These are phyloP conservation scores for Neurospora sp. DNA, from an alignment of 2,329 filamentous ascomycete genomes.

Conservation along the genomic window DNA sequence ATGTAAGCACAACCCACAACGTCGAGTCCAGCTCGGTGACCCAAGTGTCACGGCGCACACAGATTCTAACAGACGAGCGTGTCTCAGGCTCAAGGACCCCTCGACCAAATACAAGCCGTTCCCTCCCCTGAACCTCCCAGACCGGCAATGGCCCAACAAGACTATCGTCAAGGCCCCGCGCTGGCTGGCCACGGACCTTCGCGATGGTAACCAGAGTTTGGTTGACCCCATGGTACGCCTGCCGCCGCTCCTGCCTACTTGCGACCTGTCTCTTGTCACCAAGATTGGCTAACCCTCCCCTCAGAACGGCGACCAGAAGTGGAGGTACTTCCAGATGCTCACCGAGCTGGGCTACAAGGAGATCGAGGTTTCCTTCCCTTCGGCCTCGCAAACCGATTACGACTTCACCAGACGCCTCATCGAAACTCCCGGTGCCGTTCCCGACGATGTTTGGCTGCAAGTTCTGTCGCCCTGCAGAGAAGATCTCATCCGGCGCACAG, in stretches of 20 bases:
- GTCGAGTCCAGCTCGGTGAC: constrained; percentile 2
- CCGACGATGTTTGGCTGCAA: constrained; percentile 85
- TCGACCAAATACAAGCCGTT: constrained; percentile 69
- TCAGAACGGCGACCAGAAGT: constrained; percentile 90
- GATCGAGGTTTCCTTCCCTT: constrained; percentile 93
- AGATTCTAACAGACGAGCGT: constrained; percentile 5
- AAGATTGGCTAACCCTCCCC: constrained; percentile 12
- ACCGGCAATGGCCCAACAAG: constrained; percentile 77
- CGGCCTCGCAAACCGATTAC: constrained; percentile 89
- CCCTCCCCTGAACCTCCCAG: constrained; percentile 52
- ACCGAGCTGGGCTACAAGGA: constrained; percentile 91
- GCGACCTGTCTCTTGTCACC: not conserved
- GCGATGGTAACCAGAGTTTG: constrained; percentile 91
- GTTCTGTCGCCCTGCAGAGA: constrained; percentile 86
- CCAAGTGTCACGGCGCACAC: constrained; percentile 6
- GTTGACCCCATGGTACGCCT: constrained; percentile 77
- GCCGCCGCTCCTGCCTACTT: not conserved
- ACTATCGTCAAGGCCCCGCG: constrained; percentile 74
- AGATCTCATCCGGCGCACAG: constrained; percentile 81
- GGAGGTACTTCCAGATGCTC: constrained; percentile 90
- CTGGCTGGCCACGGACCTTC: constrained; percentile 81
- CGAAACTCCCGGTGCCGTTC: constrained; percentile 71
- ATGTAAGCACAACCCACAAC: constrained; percentile 20
- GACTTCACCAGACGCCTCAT: constrained; percentile 85
- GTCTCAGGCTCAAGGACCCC: constrained; percentile 58